phyloP scores from a whole-genome alignment of 73 alveolate genomes.

The Tetrahymena elliotti region DNA sequence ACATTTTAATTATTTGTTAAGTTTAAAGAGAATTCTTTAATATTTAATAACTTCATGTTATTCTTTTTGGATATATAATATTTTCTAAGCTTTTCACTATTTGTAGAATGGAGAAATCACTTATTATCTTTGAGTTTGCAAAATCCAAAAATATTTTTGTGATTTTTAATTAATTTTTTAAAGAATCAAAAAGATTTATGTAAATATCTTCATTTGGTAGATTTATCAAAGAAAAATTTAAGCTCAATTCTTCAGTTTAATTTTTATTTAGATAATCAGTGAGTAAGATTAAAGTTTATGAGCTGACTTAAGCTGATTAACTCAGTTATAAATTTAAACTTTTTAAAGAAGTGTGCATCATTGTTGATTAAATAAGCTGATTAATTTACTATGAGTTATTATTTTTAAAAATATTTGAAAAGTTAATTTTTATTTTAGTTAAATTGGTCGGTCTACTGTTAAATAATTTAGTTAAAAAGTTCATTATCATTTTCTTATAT shows the following conservation, averaged over 20 bases:
- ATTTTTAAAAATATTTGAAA: too few species aligned
- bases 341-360: neutral
- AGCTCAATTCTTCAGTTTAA: neutral
- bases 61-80: neutral
- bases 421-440: neutral
- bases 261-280: neutral
- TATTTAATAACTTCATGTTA: neutral
- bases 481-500: neutral
- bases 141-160: neutral
- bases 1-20: neutral
- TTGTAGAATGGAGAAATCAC: neutral
- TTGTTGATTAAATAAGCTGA: neutral
- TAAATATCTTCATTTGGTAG: neutral
- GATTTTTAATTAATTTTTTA: too few species aligned
- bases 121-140: neutral
- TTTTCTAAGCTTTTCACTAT: neutral
- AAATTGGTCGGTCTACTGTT: too few species aligned
- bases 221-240: neutral
- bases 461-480: neutral
- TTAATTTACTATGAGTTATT: neutral
- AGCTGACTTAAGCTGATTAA: neutral
- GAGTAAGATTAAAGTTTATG: neutral
- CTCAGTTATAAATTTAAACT: neutral
- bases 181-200: neutral
- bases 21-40: neutral